A percentile compares a stretch with the other conserved stretches of the same genome.
Conservation (phyloP, 2,329 filamentous ascomycete species). For the Phaeosphaeria sp. region DNA sequence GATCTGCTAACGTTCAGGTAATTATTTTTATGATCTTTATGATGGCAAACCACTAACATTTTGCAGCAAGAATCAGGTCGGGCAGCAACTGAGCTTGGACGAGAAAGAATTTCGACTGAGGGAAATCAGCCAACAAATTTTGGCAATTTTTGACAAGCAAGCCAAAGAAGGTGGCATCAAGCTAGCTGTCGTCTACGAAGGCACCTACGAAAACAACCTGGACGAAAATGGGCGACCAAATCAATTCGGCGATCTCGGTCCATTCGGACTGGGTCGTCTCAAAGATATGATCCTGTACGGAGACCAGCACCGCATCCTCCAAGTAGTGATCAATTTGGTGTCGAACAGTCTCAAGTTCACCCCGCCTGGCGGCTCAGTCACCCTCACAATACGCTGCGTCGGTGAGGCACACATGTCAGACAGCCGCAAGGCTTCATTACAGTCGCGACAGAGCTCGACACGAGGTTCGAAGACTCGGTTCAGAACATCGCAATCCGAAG, state of each 20-base stretch:
- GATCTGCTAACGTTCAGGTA: conserved; percentile 80
- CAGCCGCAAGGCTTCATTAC: conserved; percentile 55
- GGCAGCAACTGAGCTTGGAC: conserved; percentile 80
- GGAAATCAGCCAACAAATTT: conserved; percentile 82
- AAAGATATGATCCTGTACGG: conserved; percentile 90
- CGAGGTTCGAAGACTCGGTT: conserved; percentile 43
- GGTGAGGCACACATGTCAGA: conserved; percentile 60
- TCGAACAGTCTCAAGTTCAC: conserved; percentile 95
- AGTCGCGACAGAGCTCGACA: conserved; percentile 50
- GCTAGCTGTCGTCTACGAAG: conserved; percentile 74
- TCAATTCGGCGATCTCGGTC: conserved; percentile 65
- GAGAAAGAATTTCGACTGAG: conserved; percentile 83
- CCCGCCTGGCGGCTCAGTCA: conserved; percentile 74
- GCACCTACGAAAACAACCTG: conserved; percentile 50
- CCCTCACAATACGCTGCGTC: conserved; percentile 76
- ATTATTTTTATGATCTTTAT: neutral
- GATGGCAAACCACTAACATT: neutral
- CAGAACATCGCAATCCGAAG: conserved; percentile 40
- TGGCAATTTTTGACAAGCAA: conserved; percentile 90
- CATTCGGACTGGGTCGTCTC: conserved; percentile 70
- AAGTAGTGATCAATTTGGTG: conserved; percentile 92
- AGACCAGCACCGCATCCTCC: conserved; percentile 88
- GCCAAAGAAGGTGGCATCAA: conserved; percentile 79
- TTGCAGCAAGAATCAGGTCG: conserved; percentile 86
- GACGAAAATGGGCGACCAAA: conserved; percentile 47